Percentiles rank a stretch among this genome's conserved stretches.
Conservation (phyloP, 352 stramenopile species). For the Phytophthora pinifolia region DNA sequence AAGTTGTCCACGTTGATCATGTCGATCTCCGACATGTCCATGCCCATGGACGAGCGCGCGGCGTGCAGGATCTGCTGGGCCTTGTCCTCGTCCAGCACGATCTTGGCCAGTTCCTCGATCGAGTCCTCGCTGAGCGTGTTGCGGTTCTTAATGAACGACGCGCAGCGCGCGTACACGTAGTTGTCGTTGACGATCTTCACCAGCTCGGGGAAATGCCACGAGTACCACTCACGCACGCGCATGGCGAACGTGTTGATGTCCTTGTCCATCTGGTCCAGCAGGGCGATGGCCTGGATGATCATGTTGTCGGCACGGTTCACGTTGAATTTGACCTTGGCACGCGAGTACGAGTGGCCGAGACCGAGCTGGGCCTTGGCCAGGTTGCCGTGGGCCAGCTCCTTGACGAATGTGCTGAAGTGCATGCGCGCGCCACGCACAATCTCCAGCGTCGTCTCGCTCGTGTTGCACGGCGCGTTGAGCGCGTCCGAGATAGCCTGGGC, state of each 20-base stretch:
- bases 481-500: slow-evolving; percentile 95
- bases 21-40: slow-evolving; percentile 99
- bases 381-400: slow-evolving; percentile 95
- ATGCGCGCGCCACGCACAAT: slow-evolving; percentile 96
- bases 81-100: slow-evolving; percentile 98
- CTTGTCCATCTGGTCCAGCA: slow-evolving; percentile 99
- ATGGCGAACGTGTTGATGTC: slow-evolving; percentile 99
- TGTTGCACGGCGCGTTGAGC: slow-evolving; percentile 93
- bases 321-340: slow-evolving; percentile 99
- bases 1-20: slow-evolving; percentile 99
- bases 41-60: slow-evolving; percentile 97
- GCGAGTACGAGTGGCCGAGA: slow-evolving; percentile 99
- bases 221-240: slow-evolving; percentile 99
- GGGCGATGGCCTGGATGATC: slow-evolving; percentile 99
- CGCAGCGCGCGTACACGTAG: slow-evolving; percentile 98
- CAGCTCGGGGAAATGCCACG: slow-evolving; percentile 99
- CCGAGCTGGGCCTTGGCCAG: slow-evolving; percentile 98
- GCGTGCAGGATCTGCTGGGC: slow-evolving; percentile 95
- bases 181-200: slow-evolving; percentile 99
- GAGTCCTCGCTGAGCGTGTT: slow-evolving; percentile 79
- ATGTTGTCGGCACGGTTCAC: slow-evolving; percentile 99
- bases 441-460: slow-evolving; percentile 97
- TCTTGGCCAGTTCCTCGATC: slow-evolving; percentile 85
- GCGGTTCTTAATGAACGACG: slow-evolving; percentile 96
- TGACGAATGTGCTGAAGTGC: slow-evolving; percentile 98